phyloP scores from a whole-genome alignment of 306 rosid genomes.

The Leucaena leucocephala region DNA sequence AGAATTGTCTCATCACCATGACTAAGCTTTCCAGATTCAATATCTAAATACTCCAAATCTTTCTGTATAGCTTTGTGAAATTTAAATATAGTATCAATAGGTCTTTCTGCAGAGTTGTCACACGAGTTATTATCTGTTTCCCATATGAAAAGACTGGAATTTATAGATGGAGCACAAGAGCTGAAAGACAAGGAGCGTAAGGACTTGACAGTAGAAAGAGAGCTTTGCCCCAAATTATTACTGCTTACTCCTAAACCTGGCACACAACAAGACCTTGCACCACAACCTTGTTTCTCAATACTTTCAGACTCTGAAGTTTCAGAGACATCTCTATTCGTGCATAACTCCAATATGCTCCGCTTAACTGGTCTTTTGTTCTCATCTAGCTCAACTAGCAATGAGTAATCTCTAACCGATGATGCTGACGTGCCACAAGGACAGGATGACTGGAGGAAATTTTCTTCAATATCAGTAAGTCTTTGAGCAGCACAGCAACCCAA shows the following conservation, averaged over 20 bases:
- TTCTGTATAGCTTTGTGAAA: slow-evolving; percentile 97
- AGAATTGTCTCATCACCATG: slow-evolving; percentile 79
- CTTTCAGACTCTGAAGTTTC: slow-evolving; percentile 46
- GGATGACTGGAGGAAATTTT: slow-evolving; percentile 50
- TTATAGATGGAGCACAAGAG: slow-evolving; percentile 88
- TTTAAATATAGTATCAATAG: slow-evolving; percentile 97
- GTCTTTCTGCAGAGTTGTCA: slow-evolving; percentile 82
- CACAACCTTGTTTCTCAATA: slow-evolving; percentile 60
- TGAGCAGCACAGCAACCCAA: slow-evolving; percentile 79
- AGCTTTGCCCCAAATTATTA: slow-evolving; percentile 81
- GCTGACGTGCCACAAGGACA: slow-evolving; percentile 69
- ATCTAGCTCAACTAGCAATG: slow-evolving; percentile 52
- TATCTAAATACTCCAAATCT: slow-evolving; percentile 96
- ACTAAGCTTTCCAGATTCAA: slow-evolving; percentile 95
- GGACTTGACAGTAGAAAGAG: slow-evolving; percentile 79
- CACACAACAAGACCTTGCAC: slow-evolving; percentile 75
- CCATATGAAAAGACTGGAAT: slow-evolving; percentile 94
- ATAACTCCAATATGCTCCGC: slow-evolving; percentile 48
- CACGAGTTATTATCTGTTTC: slow-evolving; percentile 73
- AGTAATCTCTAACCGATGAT: slow-evolving; percentile 57
- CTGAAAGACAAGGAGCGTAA: slow-evolving; percentile 80
- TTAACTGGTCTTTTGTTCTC: slow-evolving; percentile 61
- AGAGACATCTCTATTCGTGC: slow-evolving; percentile 50
- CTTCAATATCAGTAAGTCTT: slow-evolving; percentile 63
- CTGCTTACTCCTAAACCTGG: slow-evolving; percentile 93